These are phyloP conservation scores for Protomyces gravidus DNA, from an alignment of 1,139 yeast genomes.

Conservation along the genomic window DNA sequence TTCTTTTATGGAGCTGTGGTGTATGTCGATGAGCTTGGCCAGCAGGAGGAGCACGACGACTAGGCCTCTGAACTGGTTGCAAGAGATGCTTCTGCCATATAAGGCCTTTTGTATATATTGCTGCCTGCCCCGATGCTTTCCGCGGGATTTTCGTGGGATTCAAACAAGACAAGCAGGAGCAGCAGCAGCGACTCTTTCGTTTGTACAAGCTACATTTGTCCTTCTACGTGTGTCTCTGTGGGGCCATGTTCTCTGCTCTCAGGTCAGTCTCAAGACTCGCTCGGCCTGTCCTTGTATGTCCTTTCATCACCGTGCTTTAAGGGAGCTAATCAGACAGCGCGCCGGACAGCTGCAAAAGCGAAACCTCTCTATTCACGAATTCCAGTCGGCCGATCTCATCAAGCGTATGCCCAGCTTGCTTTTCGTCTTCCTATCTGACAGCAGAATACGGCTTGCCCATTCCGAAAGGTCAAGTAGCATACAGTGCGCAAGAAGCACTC, in stretches of 20 bases:
- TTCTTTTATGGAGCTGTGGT: slow-evolving; percentile 14
- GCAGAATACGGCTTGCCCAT: slow-evolving; percentile 72
- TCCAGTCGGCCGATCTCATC: slow-evolving; percentile 86
- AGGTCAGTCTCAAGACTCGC: neutral
- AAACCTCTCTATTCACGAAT: slow-evolving; percentile 87
- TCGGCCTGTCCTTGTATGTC: neutral
- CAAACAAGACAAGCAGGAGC: neutral
- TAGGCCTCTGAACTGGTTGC: neutral
- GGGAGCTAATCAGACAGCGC: neutral
- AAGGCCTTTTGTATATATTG: too few relatives aligned
- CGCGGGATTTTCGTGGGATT: neutral
- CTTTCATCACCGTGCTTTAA: neutral
- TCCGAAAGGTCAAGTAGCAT: slow-evolving; percentile 88
- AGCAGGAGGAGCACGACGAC: slow-evolving; percentile 1
- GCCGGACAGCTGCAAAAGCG: slow-evolving; percentile 42
- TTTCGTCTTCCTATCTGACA: too few relatives aligned
- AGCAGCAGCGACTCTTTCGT: neutral
- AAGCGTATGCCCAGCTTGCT: slow-evolving; percentile 44
- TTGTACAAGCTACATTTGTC: neutral
- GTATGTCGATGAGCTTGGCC: slow-evolving; percentile 27
- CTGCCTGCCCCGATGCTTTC: neutral
- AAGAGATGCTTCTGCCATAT: too few relatives aligned
- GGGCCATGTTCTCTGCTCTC: neutral
- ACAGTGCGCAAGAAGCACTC: slow-evolving; percentile 82
- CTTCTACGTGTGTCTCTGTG: neutral